A percentile compares a stretch with the other conserved stretches of the same genome.
Evolutionary conservation across 2,329 filamentous ascomycete species (phyloP).

Genomic region (Diaporthe vexans): DNA sequence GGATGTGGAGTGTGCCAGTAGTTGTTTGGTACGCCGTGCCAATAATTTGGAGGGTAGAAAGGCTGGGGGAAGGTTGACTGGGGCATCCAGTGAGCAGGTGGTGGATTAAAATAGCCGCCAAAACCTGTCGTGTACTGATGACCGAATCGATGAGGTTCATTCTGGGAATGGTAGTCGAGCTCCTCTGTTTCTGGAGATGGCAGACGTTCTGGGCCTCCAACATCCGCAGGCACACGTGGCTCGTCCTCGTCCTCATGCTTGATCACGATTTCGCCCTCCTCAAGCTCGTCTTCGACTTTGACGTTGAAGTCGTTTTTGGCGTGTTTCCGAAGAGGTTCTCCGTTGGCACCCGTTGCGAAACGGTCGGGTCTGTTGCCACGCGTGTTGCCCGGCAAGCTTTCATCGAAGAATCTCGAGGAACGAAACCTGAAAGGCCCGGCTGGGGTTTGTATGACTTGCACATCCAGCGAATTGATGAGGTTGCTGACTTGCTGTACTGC

Average conservation of each 20-base stretch:
- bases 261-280: background rate
- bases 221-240: background rate
- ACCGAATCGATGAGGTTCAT: background rate
- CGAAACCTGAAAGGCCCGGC: background rate
- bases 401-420: background rate
- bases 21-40: background rate
- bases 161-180: background rate
- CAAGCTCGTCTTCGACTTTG: background rate
- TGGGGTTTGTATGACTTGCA: background rate
- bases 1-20: too few species aligned
- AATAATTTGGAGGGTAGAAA: background rate
- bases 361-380: fast-evolving
- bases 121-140: background rate
- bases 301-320: background rate
- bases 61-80: too few species aligned
- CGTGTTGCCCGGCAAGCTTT: background rate
- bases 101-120: background rate
- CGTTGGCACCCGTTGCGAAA: background rate
- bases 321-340: background rate
- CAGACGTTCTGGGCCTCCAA: too few species aligned
- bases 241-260: background rate
- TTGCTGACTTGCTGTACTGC: background rate
- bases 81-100: background rate
- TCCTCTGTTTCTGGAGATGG: background rate
- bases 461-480: background rate